Conservation (phyloP, 352 stramenopile genomes). For the Thalassiosira hispida region DNA sequence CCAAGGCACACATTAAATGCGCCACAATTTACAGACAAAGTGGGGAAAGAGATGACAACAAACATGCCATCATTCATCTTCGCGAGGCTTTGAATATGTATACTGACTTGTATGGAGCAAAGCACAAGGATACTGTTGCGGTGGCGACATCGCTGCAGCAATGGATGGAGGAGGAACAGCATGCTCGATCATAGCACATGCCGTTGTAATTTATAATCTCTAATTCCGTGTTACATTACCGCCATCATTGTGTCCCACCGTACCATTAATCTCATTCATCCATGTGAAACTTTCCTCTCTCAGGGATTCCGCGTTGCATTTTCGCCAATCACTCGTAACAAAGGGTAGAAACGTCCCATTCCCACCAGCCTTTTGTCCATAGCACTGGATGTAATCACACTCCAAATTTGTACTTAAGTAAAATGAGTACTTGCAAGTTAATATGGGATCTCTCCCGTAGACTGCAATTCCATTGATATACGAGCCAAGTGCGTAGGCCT, state of each 20-base stretch:
- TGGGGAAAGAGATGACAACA: slow-evolving; percentile 66
- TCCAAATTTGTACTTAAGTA: slow-evolving; percentile 56
- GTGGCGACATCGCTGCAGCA: slow-evolving; percentile 80
- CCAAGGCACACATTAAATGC: slow-evolving; percentile 84
- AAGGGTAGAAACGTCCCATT: slow-evolving; percentile 41
- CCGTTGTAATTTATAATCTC: slow-evolving; percentile 7
- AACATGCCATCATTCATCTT: slow-evolving; percentile 77
- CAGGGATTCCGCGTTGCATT: slow-evolving; percentile 29
- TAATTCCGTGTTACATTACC: too few relatives aligned
- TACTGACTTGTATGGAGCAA: slow-evolving; percentile 77
- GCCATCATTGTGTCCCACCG: too few relatives aligned
- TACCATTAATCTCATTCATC: too few relatives aligned
- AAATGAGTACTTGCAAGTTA: slow-evolving; percentile 71
- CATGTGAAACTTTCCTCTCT: too few relatives aligned
- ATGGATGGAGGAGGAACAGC: slow-evolving; percentile 76
- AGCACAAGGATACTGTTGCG: slow-evolving; percentile 82
- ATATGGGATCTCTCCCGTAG: slow-evolving; percentile 71
- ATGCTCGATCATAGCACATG: slow-evolving; percentile 28
- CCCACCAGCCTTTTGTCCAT: slow-evolving; percentile 5
- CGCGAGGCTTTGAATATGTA: slow-evolving; percentile 84
- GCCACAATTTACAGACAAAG: slow-evolving; percentile 82
- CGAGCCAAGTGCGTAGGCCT: slow-evolving; percentile 65
- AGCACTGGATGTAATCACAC: slow-evolving; percentile 52
- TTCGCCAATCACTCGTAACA: slow-evolving; percentile 38
- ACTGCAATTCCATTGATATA: slow-evolving; percentile 82